These are phyloP conservation scores for Beauveria asiatica DNA, from an alignment of 2,329 filamentous ascomycete species.

Conservation along the genomic window DNA sequence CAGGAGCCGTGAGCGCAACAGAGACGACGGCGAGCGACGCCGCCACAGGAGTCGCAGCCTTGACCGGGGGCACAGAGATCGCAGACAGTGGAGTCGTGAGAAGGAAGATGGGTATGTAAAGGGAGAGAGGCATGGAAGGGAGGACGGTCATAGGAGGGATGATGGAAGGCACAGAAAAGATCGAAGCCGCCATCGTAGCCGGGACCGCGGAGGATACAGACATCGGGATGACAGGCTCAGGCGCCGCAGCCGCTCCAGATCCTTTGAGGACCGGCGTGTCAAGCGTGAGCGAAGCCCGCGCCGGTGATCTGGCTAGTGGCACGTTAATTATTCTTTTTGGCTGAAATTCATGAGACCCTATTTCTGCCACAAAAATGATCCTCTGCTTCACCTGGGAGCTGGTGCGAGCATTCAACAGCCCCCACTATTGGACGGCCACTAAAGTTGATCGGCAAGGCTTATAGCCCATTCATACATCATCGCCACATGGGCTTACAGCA, in stretches of 20 bases:
- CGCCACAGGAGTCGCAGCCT: conserved; percentile 15
- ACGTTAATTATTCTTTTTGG: background rate
- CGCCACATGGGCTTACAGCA: background rate
- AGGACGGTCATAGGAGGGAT: conserved; percentile 11
- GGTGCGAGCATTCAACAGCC: background rate
- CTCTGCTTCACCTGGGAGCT: background rate
- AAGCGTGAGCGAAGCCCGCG: background rate
- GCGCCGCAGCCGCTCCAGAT: conserved; percentile 12
- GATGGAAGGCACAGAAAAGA: conserved; percentile 1
- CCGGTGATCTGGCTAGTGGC: background rate
- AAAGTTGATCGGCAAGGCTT: background rate
- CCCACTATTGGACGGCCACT: background rate
- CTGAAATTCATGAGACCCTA: background rate
- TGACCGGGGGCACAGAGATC: background rate
- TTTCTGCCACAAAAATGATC: background rate
- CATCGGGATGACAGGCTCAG: conserved; percentile 12
- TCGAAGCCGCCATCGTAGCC: conserved; percentile 12
- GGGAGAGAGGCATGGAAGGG: conserved; percentile 20
- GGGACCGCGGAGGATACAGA: conserved; percentile 7
- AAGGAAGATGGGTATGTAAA: background rate
- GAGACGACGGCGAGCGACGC: conserved; percentile 24
- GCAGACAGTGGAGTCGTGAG: conserved; percentile 17
- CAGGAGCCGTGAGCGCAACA: conserved; percentile 16
- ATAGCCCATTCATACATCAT: background rate
- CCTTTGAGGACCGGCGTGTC: background rate